Evolutionary conservation across 805 yeast genomes (phyloP).

Genomic region (Ogataea neopini): DNA sequence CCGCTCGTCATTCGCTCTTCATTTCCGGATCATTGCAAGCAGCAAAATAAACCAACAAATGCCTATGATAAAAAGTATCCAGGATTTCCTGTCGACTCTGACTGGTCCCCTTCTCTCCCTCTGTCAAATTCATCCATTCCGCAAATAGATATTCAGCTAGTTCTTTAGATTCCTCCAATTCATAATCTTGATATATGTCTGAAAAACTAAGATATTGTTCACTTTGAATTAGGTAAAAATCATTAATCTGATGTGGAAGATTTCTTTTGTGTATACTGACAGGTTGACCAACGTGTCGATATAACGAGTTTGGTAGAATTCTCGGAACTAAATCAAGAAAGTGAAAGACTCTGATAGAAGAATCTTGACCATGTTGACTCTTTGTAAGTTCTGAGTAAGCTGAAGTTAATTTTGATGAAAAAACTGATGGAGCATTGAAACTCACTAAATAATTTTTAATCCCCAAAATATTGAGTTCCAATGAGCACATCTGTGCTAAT

Average conservation of each 20-base stretch:
- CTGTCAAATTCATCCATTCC: neutral
- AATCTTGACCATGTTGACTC: neutral
- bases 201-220: slow-evolving; percentile 1
- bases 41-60: slow-evolving; percentile 16
- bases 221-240: slow-evolving; percentile 5
- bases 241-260: slow-evolving; percentile 15
- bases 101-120: neutral
- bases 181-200: neutral
- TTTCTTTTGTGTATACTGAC: slow-evolving; percentile 14
- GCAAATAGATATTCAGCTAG: slow-evolving; percentile 2
- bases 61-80: slow-evolving; percentile 17
- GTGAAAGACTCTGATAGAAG: slow-evolving; percentile 13
- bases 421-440: slow-evolving; percentile 22
- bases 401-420: slow-evolving; percentile 19
- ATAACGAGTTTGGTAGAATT: slow-evolving; percentile 18
- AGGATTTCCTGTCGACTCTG: slow-evolving; percentile 9
- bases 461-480: slow-evolving; percentile 62
- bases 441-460: slow-evolving; percentile 16
- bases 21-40: slow-evolving; percentile 14
- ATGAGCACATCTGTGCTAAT: slow-evolving; percentile 57
- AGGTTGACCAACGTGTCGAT: slow-evolving; percentile 20
- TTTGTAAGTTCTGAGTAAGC: slow-evolving; percentile 10
- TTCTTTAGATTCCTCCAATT: slow-evolving; percentile 3
- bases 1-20: too few relatives aligned
- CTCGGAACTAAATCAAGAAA: slow-evolving; percentile 22